phyloP scores from a whole-genome alignment of 768 basidiomycete species.

The Rhodotorula babjevae region DNA sequence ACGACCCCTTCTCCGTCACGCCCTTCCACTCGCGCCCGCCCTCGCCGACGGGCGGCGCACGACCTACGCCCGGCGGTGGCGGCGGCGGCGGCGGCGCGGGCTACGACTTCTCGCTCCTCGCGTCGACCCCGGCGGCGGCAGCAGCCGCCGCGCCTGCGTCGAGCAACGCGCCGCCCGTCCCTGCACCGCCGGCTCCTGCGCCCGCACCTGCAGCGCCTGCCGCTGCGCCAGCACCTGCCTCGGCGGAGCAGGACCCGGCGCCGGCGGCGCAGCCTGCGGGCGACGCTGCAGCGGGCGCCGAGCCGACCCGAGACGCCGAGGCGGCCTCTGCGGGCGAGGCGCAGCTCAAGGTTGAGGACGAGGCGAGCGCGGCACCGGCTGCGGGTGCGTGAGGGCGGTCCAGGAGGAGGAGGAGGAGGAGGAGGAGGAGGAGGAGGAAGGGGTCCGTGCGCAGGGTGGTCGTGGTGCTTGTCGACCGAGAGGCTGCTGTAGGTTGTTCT shows the following conservation, averaged over 20 bases:
- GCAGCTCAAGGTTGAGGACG: background rate
- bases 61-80: background rate
- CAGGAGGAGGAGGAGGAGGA: no score
- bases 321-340: background rate
- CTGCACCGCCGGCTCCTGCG: background rate
- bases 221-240: no score
- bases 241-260: background rate
- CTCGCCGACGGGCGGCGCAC: background rate
- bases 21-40: constrained; percentile 34
- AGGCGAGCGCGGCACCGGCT: no score
- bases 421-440: no score
- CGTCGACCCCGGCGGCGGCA: background rate
- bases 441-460: no score
- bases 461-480: no score
- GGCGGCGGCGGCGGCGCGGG: no score
- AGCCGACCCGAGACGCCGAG: no score
- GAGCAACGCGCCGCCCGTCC: background rate
- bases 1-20: constrained; percentile 33
- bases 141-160: background rate
- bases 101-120: background rate
- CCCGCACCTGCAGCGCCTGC: background rate
- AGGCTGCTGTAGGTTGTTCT: no score
- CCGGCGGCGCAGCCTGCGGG: background rate
- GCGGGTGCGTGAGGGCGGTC: background rate
- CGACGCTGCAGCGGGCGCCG: background rate